Percentiles rank a stretch among this genome's conserved stretches.
These are phyloP conservation scores for Sporisorium iseilematis-ciliati DNA, from an alignment of 1,284 basidiomycete species.

Conservation along the genomic window DNA sequence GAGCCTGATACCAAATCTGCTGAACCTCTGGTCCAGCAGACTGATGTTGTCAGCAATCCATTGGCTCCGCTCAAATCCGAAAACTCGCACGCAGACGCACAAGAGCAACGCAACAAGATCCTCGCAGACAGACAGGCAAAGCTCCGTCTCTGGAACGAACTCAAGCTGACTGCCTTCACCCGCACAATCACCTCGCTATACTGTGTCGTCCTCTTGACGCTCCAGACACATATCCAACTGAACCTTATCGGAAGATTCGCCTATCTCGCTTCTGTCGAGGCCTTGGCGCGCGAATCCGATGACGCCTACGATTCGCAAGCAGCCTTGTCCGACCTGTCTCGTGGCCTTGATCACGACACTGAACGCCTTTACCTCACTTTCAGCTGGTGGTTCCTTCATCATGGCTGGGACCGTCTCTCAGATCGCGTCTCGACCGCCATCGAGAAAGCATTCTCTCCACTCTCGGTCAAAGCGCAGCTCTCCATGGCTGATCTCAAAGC, in stretches of 20 bases:
- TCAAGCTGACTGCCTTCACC: conserved; percentile 76
- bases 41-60: background rate
- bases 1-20: conserved; percentile 2
- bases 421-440: conserved; percentile 80
- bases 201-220: conserved; percentile 81
- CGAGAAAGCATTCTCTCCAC: conserved; percentile 78
- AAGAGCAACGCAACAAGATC: conserved; percentile 43
- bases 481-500: conserved; percentile 77
- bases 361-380: conserved; percentile 85
- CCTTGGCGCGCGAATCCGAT: conserved; percentile 66
- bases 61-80: background rate
- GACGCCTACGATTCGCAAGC: conserved; percentile 11
- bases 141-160: conserved; percentile 67
- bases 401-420: conserved; percentile 85
- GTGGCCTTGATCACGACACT: conserved; percentile 72
- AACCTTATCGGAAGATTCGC: conserved; percentile 83
- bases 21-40: background rate
- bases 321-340: background rate
- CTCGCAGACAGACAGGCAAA: conserved; percentile 51
- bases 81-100: conserved; percentile 33
- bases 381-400: conserved; percentile 90
- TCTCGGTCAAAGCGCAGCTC: conserved; percentile 82
- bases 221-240: conserved; percentile 85
- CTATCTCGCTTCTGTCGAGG: conserved; percentile 80
- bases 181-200: conserved; percentile 87